Evolutionary conservation across 495 filamentous ascomycete genomes (phyloP), one percentile per base, ranked within the genome.

Genomic region (Thozetella sp.): DNA sequence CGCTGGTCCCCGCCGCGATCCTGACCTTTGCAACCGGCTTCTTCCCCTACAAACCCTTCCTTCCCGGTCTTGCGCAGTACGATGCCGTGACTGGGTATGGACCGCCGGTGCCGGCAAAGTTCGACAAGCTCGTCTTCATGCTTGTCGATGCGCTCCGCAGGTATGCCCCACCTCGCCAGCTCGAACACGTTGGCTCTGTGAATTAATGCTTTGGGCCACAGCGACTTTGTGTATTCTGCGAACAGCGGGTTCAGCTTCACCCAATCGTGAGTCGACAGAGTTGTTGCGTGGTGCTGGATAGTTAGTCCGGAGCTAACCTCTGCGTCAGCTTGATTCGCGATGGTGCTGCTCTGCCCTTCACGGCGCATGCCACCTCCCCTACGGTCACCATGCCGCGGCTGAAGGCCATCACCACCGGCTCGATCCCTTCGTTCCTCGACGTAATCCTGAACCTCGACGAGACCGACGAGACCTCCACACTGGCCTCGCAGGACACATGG

Each of bases 331-430:
- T 99, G 56, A 97, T 99, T 64, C 83, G 86, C 61, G 77, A 81
- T 67, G 96, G 95, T 34, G 80, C 81, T 56, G 95, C 95, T 4
- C 77, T 97, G 24, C 95, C 95, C 22, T 99, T 96, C 67, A 98
- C 95, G 17, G 94, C 93, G 24, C 90, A 97, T 83, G 95, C 95
- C n/a, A 89, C 90, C 10, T 91, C 96, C 45, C 95, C 95, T 11
- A 99, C 95, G 17, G 94, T 99, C 62, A 99, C 95, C 22, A 97
- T 99, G 96, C 95, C 95, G 55, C 88, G 95, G 25, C 84, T 99
- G 63, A 99, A 99, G 76, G 93, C 96, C 20, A 93, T 99, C 53
- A 98, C 95, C 2, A 98, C 96, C 2, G 95, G 95, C 51, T 97
- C 93, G 3, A 92, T 97, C 51, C 95, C 95, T 11, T 96, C 94